Base-by-base conservation (phyloP, 306 rosid genomes). In the Fragaria ananassa region DNA sequence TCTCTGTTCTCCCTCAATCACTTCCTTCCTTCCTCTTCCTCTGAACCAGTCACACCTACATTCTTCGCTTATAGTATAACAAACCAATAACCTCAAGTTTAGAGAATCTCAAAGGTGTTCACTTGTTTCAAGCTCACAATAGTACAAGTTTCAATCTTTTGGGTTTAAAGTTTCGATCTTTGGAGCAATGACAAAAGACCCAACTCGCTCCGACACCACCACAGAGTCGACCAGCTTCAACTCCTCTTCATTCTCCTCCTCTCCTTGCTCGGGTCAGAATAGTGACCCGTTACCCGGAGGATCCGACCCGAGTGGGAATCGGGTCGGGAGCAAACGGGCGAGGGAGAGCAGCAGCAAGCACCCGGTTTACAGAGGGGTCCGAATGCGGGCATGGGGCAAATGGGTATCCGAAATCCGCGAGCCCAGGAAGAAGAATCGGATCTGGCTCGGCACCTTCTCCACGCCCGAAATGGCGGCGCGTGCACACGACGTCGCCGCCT, bases 321-420 rank as follows among this genome's bases (percentile, higher is more conserved):
- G 57, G 65, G 56, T 60, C 70, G 13, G 46, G 12, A 31, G 4
- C 29, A 91, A 92, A 50, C 84, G 93, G n/a, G 57, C 64, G 0
- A 68, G 84, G 42, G 86, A 86, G 8, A 77, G 47, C 39, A 75
- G 6, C 50, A 79, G 80, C 74, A 84, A 84, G 34, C 98, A 95
- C 69, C 89, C 97, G 1, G 85, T 85, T 7, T 95, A 90, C 81
- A 85, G 97, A 81, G 99, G 99, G 35, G 97, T 95, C 25, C 86
- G 99, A 88, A 95, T 92, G 99, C 81, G 99, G 61, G 68, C 91
- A 0, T 95, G 99, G 99, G 99, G 99, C 5, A 95, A 89, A 71
- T 95, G 99, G 99, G 99, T 95, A 2, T 95, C 99, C 31, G 99
- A 95, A 89, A 95, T 95, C 83, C 90, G 99, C 1, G 97, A 95